Conservation (phyloP, 257 asterid species). For the Solanum virginianum region DNA sequence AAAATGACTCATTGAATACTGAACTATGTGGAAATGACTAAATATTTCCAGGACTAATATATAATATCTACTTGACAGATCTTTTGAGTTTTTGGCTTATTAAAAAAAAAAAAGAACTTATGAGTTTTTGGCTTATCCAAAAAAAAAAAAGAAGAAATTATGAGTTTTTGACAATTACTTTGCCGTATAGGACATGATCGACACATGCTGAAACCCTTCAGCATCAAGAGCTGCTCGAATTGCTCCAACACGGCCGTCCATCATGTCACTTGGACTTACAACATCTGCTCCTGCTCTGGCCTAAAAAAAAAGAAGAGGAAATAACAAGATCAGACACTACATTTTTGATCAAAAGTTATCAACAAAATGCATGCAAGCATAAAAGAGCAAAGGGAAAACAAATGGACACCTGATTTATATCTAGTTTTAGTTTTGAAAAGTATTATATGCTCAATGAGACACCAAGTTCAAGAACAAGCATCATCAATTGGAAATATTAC, state of each 20-base stretch:
- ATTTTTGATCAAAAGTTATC: neutral
- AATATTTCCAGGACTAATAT: neutral
- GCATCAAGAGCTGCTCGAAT: slow-evolving; percentile 87
- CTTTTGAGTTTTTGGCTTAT: neutral
- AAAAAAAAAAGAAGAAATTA: no score
- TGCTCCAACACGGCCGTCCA: slow-evolving; percentile 99
- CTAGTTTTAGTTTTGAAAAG: neutral
- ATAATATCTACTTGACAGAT: neutral
- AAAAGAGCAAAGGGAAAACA: neutral
- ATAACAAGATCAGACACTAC: neutral
- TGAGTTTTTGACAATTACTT: slow-evolving; percentile 30
- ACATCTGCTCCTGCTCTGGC: slow-evolving; percentile 99
- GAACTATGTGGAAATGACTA: neutral
- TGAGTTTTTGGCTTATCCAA: no score
- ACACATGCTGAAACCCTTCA: slow-evolving; percentile 76
- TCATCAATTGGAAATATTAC: neutral
- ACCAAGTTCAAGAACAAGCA: neutral
- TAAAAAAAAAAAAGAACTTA: no score
- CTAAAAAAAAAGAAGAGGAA: slow-evolving; percentile 18
- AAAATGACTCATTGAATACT: neutral
- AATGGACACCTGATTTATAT: neutral
- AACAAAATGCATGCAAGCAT: neutral
- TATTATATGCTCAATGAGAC: neutral
- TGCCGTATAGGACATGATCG: slow-evolving; percentile 94
- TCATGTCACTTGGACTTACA: slow-evolving; percentile 96